phyloP scores from a whole-genome alignment of 768 basidiomycete genomes.

The Panaeolus papilionaceus region DNA sequence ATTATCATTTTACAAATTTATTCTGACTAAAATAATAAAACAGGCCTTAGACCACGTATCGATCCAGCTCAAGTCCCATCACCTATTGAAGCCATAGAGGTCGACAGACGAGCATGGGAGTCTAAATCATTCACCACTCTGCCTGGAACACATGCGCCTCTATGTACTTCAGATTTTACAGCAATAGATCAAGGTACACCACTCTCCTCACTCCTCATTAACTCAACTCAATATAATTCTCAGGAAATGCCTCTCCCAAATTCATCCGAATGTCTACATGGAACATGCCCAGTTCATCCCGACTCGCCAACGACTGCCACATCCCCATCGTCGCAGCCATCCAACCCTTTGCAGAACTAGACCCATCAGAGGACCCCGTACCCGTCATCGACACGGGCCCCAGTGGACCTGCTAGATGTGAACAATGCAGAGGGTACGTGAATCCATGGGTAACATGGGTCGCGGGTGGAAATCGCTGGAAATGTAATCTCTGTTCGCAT shows the following conservation, averaged over 20 bases:
- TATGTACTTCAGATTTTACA: constrained; percentile 86
- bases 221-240: constrained; percentile 16
- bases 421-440: constrained; percentile 85
- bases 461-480: constrained; percentile 85
- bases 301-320: constrained; percentile 80
- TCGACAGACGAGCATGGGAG: constrained; percentile 83
- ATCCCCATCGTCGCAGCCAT: constrained; percentile 87
- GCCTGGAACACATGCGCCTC: constrained; percentile 68
- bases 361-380: constrained; percentile 77
- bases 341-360: constrained; percentile 90
- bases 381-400: constrained; percentile 78
- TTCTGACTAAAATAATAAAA: constrained; percentile 16
- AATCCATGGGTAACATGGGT: constrained; percentile 94
- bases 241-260: constrained; percentile 90
- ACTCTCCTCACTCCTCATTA: background rate
- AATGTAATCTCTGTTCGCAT: constrained; percentile 88
- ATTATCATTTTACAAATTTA: background rate
- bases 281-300: constrained; percentile 82
- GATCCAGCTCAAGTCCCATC: constrained; percentile 94
- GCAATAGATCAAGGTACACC: constrained; percentile 92
- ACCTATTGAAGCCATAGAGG: constrained; percentile 77
- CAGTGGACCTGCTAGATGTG: constrained; percentile 84
- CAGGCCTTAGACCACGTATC: constrained; percentile 82
- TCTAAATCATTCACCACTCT: constrained; percentile 67
- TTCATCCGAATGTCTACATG: constrained; percentile 91